Percentiles rank a stretch among this genome's conserved stretches.
Conservation (phyloP, 306 rosid genomes). For the Arachis stenosperma region DNA sequence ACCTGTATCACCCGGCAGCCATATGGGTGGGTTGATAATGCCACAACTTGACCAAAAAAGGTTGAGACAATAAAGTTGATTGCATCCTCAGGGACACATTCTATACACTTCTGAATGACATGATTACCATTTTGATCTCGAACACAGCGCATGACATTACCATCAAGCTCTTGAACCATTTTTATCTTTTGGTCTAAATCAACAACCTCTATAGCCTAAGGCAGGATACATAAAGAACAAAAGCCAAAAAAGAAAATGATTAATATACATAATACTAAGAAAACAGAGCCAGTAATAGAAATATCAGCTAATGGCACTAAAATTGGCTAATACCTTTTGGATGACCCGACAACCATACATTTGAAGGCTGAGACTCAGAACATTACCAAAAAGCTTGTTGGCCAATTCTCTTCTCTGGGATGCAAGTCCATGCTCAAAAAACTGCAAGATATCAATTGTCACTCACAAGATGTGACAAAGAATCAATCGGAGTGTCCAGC, state of each 20-base stretch:
- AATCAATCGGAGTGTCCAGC: not conserved
- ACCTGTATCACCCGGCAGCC: slow-evolving; percentile 98
- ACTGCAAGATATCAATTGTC: slow-evolving; percentile 52
- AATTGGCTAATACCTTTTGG: slow-evolving; percentile 72
- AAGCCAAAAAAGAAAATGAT: not conserved
- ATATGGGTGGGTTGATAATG: slow-evolving; percentile 92
- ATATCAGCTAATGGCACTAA: slow-evolving; percentile 3
- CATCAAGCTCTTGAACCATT: slow-evolving; percentile 94
- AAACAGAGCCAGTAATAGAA: slow-evolving; percentile 11
- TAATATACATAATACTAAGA: slow-evolving; percentile 12
- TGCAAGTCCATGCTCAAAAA: slow-evolving; percentile 93
- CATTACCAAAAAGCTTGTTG: slow-evolving; percentile 79
- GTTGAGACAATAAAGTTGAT: slow-evolving; percentile 80
- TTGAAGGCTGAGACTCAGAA: slow-evolving; percentile 91
- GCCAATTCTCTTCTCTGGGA: slow-evolving; percentile 91
- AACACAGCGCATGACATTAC: slow-evolving; percentile 90
- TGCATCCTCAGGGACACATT: slow-evolving; percentile 64
- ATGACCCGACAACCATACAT: slow-evolving; percentile 99
- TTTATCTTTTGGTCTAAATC: slow-evolving; percentile 86
- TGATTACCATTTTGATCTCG: slow-evolving; percentile 99
- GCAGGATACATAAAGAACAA: not conserved
- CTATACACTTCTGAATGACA: slow-evolving; percentile 94
- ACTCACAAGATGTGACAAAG: slow-evolving; percentile 26
- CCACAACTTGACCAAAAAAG: slow-evolving; percentile 87
- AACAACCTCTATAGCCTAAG: slow-evolving; percentile 97